Evolutionary conservation across 805 yeast species (phyloP).

Genomic region (Monosporozyma solicola): DNA sequence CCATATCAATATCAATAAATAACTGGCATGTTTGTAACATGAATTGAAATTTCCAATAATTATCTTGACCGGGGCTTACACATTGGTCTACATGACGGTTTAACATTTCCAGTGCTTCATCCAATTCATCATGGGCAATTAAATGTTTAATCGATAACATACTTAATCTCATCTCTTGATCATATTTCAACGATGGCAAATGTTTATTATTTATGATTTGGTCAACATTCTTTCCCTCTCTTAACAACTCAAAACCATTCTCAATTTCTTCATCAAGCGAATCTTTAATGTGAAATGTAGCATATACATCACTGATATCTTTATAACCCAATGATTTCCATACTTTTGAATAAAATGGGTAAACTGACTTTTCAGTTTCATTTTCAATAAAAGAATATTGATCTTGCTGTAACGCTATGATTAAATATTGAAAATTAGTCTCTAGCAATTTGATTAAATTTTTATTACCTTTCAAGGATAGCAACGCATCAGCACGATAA

Average conservation of each 20-base stretch:
- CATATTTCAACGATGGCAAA: constrained; percentile 26
- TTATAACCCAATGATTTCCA: constrained; percentile 19
- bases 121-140: constrained; percentile 26
- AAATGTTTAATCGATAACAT: constrained; percentile 34
- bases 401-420: constrained; percentile 42
- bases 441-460: constrained; percentile 40
- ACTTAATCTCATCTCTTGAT: constrained; percentile 34
- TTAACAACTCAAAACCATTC: constrained; percentile 2
- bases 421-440: constrained; percentile 47
- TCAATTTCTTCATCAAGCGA: constrained; percentile 8
- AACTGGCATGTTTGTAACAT: constrained; percentile 18
- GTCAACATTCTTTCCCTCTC: constrained; percentile 34
- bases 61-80: constrained; percentile 19
- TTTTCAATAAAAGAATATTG: constrained; percentile 3
- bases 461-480: constrained; percentile 44
- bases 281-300: not conserved
- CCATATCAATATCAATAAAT: constrained; percentile 35
- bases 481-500: constrained; percentile 54
- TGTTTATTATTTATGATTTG: constrained; percentile 32
- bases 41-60: constrained; percentile 23
- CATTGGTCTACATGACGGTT: constrained; percentile 16
- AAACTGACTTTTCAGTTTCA: constrained; percentile 1
- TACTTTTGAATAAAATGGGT: constrained; percentile 5
- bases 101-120: constrained; percentile 21
- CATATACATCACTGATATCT: constrained; percentile 12